Evolutionary conservation across 306 rosid genomes (phyloP), one percentile per base, ranked within the genome.

Genomic region (Hippophae tibetana): DNA sequence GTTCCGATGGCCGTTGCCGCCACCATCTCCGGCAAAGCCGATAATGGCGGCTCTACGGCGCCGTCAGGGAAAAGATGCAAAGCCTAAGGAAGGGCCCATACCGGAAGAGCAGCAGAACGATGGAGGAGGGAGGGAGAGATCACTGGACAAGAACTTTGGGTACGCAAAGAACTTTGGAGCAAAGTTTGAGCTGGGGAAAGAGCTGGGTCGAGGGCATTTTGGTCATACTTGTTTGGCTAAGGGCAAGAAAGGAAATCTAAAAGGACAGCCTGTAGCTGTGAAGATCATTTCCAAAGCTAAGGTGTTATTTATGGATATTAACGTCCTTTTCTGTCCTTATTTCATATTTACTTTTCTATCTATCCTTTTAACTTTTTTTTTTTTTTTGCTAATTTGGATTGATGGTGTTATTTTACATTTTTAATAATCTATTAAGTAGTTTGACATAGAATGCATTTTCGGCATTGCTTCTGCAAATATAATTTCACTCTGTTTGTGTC

Each of bases 1-100:
- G 71, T 86, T 90, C 67, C 71, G 95, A 61, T 90, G 97, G 97
- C 97, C 97, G 0, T 62, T 90, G 0, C 96, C 98, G 3, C 98
- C 98, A 0, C 98, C 96, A 0, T 92, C 98, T 0, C 96, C 98
- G n/a, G 98, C 98, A 58, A 92, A 78, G 85, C 98, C 96, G 49
- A 92, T 92, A 81, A 87, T 87, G 87, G 82, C 94, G 27, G 85
- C 81, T 55, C 62, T 79, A 8, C 71, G 86, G 72, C 76, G 87
- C 56, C 76, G 87, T 56, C 81, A 73, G 63, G 85, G 88, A 68
- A 79, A 70, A 67, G 13, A 76, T 70, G 13, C 74, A 72, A 85
- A 76, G 56, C 82, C 93, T 13, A 77, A 72, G 54, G 89, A 84
- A 9, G 88, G 78, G 55, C 89, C 98, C 10, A 87, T 92, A 55